A percentile compares a stretch with the other conserved stretches of the same genome.
phyloP scores from a whole-genome alignment of 2,329 filamentous ascomycete genomes.

The Scedosporium boydii region DNA sequence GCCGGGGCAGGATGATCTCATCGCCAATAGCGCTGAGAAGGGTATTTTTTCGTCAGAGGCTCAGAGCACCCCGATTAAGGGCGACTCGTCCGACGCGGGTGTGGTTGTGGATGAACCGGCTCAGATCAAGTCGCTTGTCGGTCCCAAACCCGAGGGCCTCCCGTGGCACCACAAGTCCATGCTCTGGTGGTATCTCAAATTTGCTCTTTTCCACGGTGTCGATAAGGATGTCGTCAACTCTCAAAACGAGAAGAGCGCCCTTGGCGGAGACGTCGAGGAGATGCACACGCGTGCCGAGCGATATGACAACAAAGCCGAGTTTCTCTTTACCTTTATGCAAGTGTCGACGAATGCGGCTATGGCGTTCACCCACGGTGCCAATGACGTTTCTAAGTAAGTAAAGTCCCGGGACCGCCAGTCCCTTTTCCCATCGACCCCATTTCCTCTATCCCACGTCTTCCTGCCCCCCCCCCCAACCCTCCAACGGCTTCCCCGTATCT shows the following conservation, averaged over 20 bases:
- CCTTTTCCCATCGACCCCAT: not conserved
- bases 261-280: conserved; percentile 30
- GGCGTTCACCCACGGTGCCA: conserved; percentile 66
- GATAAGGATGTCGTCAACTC: conserved; percentile 76
- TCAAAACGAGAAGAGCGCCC: conserved; percentile 47
- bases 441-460: too few relatives aligned
- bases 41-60: conserved; percentile 15
- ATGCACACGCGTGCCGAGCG: conserved; percentile 50
- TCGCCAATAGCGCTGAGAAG: conserved; percentile 15
- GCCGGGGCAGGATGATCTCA: conserved; percentile 14
- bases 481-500: not conserved
- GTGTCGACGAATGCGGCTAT: conserved; percentile 59
- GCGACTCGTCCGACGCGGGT: conserved; percentile 23
- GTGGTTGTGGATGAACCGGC: conserved; percentile 23
- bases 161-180: conserved; percentile 27
- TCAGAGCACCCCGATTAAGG: conserved; percentile 17
- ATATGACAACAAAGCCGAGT: conserved; percentile 61
- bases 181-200: conserved; percentile 30
- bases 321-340: conserved; percentile 58
- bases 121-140: conserved; percentile 22
- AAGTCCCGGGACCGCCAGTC: too few relatives aligned
- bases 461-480: not conserved
- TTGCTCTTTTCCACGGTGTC: conserved; percentile 57
- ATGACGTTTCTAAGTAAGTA: conserved; percentile 52
- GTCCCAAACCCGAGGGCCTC: conserved; percentile 27